Base-by-base conservation (phyloP, 1,284 basidiomycete species). In the Puccinia triticina region DNA sequence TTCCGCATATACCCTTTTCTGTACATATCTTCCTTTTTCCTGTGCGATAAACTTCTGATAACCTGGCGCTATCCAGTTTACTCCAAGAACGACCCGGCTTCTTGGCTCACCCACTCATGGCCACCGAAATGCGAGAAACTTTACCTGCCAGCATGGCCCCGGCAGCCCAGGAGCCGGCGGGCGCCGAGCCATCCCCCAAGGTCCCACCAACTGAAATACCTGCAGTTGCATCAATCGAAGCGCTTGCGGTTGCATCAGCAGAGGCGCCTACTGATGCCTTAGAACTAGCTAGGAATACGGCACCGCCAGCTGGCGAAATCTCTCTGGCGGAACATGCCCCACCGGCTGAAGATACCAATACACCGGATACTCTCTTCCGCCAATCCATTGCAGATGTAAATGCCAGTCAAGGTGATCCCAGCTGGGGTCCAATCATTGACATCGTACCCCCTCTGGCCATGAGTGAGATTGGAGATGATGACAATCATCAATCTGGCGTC, bases 61-160 rank as follows among this genome's bases (percentile, higher is more conserved):
- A 26, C 29, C 59, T 61, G 59, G 59, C 59, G 59, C 59, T 34
- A 10, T 34, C 59, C 16, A 50, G 48, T 16, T 50, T 50, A 1
- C 26, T 61, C 34, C 59, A 61, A 61, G 59, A 61, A 61, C 59
- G 59, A 61, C 59, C 59, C 59, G 59, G 59, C 4, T 61, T 61
- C 34, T 18, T 61, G 59, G 59, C 59, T 11, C 59, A 61, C 29
- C 59, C 59, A 16, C 59, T 61, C 26, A 61, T 61, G 59, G 59
- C 59, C 26, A 16, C 59, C 18, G 59, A 61, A 61, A 32, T 61
- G 12, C 57, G n/a, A 23, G 26, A 26, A 23, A 26, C 23, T 26
- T 32, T 34, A 61, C 29, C 59, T 29, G 10, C 59, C 59, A 61
- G 59, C 29, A 61, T 61, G 59, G 59, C 59, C 18, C 11, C 32